Base-by-base conservation (phyloP, 768 basidiomycete genomes). In the Scleroderma citrinum region DNA sequence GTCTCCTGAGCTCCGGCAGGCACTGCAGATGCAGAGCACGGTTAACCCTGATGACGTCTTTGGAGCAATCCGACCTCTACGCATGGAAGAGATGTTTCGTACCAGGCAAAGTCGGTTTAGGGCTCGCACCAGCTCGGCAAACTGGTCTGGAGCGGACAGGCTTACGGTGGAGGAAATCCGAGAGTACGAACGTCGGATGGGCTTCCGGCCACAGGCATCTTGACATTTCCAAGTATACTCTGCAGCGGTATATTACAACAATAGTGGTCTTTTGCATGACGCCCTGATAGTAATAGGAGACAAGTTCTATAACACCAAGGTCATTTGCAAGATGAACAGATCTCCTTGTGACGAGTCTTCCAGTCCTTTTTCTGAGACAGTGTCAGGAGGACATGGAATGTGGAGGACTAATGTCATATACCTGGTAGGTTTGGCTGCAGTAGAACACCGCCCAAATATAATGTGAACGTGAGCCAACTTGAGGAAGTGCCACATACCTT, bases 71-170 rank as follows among this genome's bases (percentile, higher is more conserved):
- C 78, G 80, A 49, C 88, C 89, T 5, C 69, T 97, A 47, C 76
- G 73, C 53, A 96, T 98, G 92, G 92, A 94, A 56, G 92, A 97
- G 60, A 76, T 98, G 54, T 99, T 99, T 77, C 78, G 82, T 59
- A 76, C 72, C 23, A 75, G 83, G 53, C 83, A 82, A 16, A 87
- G 83, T 55, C 78, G 85, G 44, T 96, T 96, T 74, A 76, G 94
- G 50, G 85, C 89, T 7, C 76, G 95, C 41, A 90, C 91, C 8
- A 94, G 92, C 59, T 94, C 91, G 11, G 95, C 95, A 30, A 96
- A 96, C 64, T 98, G 95, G 95, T 78, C 82, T 6, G 92, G 91
- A n/a, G 69, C 85, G n/a, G 95, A 97, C 69, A 76, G 82, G 21
- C 69, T 98, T 58, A 94, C 91, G 14, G 66, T 73, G 20, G 82